Evolutionary conservation across 2,329 filamentous ascomycete species (phyloP), one percentile per base, ranked within the genome.

Genomic region (Davidsoniella neocaledoniae): DNA sequence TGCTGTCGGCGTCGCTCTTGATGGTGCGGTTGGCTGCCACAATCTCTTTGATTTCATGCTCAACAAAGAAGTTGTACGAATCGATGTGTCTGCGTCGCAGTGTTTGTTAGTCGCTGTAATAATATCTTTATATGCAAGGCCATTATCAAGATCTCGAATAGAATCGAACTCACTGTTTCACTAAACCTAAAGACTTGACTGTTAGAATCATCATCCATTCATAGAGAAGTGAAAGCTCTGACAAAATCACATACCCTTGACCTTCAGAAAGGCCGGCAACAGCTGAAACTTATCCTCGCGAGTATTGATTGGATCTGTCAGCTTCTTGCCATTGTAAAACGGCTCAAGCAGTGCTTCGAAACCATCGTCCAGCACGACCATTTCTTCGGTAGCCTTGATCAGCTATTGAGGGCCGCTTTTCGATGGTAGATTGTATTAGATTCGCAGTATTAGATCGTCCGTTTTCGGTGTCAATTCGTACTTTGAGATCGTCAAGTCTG

Each of bases 31-130:
- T 96, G 47, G 90, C 85, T 62, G 86, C 81, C 56, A 98, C 83
- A 58, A 98, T 98, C 59, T 95, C 88, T 67, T 94, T 94, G 63
- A 98, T 80, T 62, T 96, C 88, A 51, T 93, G 83, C 58, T 98
- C 86, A 57, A 95, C 83, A 59, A 98, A 96, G 67, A 91, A 94
- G 67, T 98, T 95, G 73, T 93, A 98, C 21, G 91, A 96, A 68
- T 98, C 93, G 61, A 94, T 90, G 64, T 95, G 88, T 58, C 72
- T 73, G 41, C 41, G 7, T n/a, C 6, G 39, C 9, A n/a, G 9
- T 21, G 43, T 37, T 9, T 36, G 43, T 36, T 23, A 40, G 43
- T 45, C 25, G 33, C 19, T 7, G 16, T 8, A 5, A 2, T 14
- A 6, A 19, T 6, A 12, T 21, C 8, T 37, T 7, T 8, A 7